These are phyloP conservation scores for Sporothrix sp. DNA, from an alignment of 2,329 filamentous ascomycete genomes.

Conservation along the genomic window DNA sequence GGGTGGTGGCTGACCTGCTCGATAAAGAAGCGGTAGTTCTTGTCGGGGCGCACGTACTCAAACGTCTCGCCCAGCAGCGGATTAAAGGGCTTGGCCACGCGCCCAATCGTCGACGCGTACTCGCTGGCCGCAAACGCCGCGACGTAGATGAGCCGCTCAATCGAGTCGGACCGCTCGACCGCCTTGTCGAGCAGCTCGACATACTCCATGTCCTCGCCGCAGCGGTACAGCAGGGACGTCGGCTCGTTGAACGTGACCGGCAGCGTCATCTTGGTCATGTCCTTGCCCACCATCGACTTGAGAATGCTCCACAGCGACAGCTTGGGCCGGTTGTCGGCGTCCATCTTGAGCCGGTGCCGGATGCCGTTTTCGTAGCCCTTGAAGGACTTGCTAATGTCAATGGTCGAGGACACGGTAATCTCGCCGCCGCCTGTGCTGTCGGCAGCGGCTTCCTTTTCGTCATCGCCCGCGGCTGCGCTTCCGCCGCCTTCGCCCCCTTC, in stretches of 20 bases:
- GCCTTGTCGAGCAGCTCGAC: slow-evolving; percentile 84
- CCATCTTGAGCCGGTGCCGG: slow-evolving; percentile 70
- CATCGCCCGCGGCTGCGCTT: slow-evolving; percentile 20
- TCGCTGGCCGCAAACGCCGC: slow-evolving; percentile 93
- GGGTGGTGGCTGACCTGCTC: slow-evolving; percentile 98
- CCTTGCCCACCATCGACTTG: slow-evolving; percentile 99
- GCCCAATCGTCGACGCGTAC: slow-evolving; percentile 92
- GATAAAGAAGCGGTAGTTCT: slow-evolving; percentile 96
- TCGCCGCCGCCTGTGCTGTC: slow-evolving; percentile 16
- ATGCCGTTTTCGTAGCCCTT: slow-evolving; percentile 86
- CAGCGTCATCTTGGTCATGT: slow-evolving; percentile 99
- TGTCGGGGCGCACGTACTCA: slow-evolving; percentile 90
- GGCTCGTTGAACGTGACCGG: slow-evolving; percentile 98
- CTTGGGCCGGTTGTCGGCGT: slow-evolving; percentile 85
- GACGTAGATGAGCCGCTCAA: slow-evolving; percentile 88
- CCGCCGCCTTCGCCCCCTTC: no score
- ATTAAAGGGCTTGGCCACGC: slow-evolving; percentile 97
- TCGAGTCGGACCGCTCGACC: slow-evolving; percentile 73
- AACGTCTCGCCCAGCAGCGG: slow-evolving; percentile 93
- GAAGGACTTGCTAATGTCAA: slow-evolving; percentile 69
- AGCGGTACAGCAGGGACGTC: slow-evolving; percentile 87
- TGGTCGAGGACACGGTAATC: slow-evolving; percentile 34
- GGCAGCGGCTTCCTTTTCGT: slow-evolving; percentile 18
- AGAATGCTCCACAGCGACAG: slow-evolving; percentile 93
- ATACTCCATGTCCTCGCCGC: slow-evolving; percentile 97